phyloP scores from a whole-genome alignment of 225 moss, liverwort and hornwort species.

The Polytrichum formosum region DNA sequence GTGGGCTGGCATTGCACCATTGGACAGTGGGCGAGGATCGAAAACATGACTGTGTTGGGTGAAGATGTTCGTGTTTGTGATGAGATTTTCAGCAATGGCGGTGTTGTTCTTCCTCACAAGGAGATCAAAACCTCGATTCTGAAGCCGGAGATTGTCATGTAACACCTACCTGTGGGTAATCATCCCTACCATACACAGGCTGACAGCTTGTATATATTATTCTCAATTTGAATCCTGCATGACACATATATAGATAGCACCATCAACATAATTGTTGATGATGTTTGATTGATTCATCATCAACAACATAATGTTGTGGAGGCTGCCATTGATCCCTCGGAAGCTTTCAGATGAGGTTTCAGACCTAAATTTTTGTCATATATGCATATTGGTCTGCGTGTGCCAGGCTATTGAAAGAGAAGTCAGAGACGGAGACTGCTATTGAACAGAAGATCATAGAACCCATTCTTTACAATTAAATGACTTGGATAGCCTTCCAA shows the following conservation, averaged over 20 bases:
- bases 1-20: constrained; percentile 96
- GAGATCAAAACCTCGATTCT: constrained; percentile 91
- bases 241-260: too few relatives aligned
- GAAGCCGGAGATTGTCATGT: constrained; percentile 96
- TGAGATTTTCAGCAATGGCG: constrained; percentile 95
- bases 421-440: constrained; percentile 30
- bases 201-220: not conserved
- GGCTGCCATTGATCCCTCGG: not conserved
- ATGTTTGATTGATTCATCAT: not conserved
- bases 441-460: too few relatives aligned
- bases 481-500: too few relatives aligned
- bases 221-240: too few relatives aligned
- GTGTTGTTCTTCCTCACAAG: constrained; percentile 92
- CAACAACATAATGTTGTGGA: not conserved
- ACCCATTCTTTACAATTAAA: too few relatives aligned
- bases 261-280: not conserved
- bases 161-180: not conserved
- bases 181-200: not conserved
- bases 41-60: constrained; percentile 95
- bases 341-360: constrained; percentile 5
- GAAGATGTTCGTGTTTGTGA: constrained; percentile 93
- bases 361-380: constrained; percentile 28
- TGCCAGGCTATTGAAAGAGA: constrained; percentile 14
- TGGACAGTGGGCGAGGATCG: constrained; percentile 90
- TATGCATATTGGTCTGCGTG: constrained; percentile 5